A percentile compares a stretch with the other conserved stretches of the same genome.
phyloP scores from a whole-genome alignment of 2,329 filamentous ascomycete genomes.

The Tolypocladium album region DNA sequence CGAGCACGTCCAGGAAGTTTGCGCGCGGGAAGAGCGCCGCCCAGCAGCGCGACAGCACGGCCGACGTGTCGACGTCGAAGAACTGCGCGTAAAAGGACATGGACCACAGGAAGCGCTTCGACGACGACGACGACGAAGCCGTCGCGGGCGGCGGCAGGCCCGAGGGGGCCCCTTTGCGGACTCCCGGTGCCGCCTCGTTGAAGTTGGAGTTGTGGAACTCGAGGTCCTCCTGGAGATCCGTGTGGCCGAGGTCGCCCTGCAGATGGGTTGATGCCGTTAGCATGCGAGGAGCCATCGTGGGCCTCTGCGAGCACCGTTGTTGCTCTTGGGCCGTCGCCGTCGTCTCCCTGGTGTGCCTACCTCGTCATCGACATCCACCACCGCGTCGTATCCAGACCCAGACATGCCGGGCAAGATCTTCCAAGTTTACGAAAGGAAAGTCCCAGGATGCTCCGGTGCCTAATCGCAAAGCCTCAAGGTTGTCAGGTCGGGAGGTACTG shows the following conservation, averaged over 20 bases:
- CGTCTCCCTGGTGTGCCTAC: conserved; percentile 31
- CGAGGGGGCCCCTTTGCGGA: conserved; percentile 34
- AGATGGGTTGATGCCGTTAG: neutral
- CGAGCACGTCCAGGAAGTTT: conserved; percentile 94
- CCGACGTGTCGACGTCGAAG: conserved; percentile 94
- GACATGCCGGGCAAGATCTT: conserved; percentile 44
- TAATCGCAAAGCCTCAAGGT: neutral
- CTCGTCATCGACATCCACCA: conserved; percentile 95
- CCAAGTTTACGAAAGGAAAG: neutral
- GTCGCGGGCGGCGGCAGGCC: conserved; percentile 50
- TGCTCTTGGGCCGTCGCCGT: neutral
- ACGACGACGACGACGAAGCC: conserved; percentile 30
- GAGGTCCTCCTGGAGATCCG: conserved; percentile 95
- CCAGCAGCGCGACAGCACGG: conserved; percentile 77
- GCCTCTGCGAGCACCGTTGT: neutral
- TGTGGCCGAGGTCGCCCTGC: conserved; percentile 94
- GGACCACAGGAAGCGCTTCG: conserved; percentile 87
- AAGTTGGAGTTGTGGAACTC: conserved; percentile 96
- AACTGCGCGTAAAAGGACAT: conserved; percentile 93
- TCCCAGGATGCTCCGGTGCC: neutral
- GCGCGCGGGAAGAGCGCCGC: conserved; percentile 82
- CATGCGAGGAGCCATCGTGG: neutral
- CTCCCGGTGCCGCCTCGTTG: conserved; percentile 43
- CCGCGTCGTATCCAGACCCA: conserved; percentile 88
- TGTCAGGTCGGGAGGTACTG: neutral